Base-by-base conservation (phyloP, 2,329 filamentous ascomycete species). In the Verticillium alfalfae region DNA sequence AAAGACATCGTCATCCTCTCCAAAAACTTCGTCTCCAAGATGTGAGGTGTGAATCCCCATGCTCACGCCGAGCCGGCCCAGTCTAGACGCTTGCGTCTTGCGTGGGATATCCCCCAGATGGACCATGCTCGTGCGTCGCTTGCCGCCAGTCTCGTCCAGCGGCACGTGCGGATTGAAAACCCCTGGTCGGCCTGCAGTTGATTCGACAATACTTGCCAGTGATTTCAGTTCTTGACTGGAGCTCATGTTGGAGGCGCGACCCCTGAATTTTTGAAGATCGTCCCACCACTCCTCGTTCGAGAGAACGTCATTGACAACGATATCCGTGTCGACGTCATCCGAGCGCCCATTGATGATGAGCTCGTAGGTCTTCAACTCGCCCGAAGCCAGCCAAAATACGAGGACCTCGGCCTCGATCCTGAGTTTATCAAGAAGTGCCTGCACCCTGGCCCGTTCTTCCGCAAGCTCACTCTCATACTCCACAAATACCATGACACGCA, bases 391-490 rank as follows among this genome's bases (percentile, higher is more conserved):
- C 85, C 90, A 95, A 69, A 93, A 93, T 1, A 96, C 92, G 15
- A 89, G 75, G 0, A 96, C 85, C 64, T 92, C 81, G 3, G 92
- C 92, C 64, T 93, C 85, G 57, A 96, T 96, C 16, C 92, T 83
- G 9, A 96, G 75, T 71, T 94, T 96, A 26, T 91, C 89, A 1
- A 96, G 79, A 2, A 96, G 79, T 1, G 88, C 85, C 63, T 85
- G 85, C 16, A 96, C 88, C 61, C 92, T 81, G 1, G 83, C 84
- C 39, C 85, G 80, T 73, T 96, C 92, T 73, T 96, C 90, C 45
- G 89, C 85, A 0, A 96, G 88, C 67, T 96, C 92, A 34, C 81
- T 86, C 71, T 95, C 91, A 67, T 96, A 96, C 70, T 96, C 92
- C 22, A 96, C 92, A 72, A 96, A 96, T 0, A 96, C 92, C 60